Evolutionary conservation across 1,284 basidiomycete genomes (phyloP).

Genomic region (Schizopora paradoxa): DNA sequence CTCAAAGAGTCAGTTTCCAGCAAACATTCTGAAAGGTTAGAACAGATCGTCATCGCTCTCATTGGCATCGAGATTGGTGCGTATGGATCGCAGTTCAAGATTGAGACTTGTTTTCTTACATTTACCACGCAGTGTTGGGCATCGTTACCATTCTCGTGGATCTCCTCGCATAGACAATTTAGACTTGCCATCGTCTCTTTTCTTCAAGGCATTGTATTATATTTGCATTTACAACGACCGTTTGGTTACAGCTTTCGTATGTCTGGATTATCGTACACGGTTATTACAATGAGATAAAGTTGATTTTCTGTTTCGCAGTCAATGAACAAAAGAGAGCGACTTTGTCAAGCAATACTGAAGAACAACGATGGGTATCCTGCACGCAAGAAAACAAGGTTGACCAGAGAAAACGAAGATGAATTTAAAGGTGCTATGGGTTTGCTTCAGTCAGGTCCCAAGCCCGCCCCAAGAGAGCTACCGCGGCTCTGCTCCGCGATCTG

Average conservation of each 20-base stretch:
- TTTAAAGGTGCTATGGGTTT: too few relatives aligned
- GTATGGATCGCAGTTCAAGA: conserved; percentile 20
- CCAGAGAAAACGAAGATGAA: neutral
- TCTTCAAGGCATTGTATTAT: too few relatives aligned
- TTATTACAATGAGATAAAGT: neutral
- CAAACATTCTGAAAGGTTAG: conserved; percentile 88
- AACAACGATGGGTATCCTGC: neutral
- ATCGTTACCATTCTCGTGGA: conserved; percentile 72
- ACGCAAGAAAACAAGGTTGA: neutral
- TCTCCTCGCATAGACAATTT: conserved; percentile 39
- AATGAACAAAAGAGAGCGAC: neutral
- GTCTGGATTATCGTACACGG: too few relatives aligned
- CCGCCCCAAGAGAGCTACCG: neutral
- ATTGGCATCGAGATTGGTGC: conserved; percentile 85
- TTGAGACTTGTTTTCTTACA: conserved; percentile 11
- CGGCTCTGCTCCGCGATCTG: neutral
- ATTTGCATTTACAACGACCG: too few relatives aligned
- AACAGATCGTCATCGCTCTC: conserved; percentile 90
- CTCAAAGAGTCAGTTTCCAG: conserved; percentile 93
- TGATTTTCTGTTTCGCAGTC: neutral
- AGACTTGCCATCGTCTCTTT: too few relatives aligned
- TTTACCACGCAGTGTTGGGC: conserved; percentile 48
- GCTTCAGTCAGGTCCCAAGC: too few relatives aligned
- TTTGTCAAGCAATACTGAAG: neutral
- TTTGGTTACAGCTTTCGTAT: too few relatives aligned